These are phyloP conservation scores for Podila verticillata DNA, from an alignment of 192 early-diverging fungal species.

Conservation along the genomic window DNA sequence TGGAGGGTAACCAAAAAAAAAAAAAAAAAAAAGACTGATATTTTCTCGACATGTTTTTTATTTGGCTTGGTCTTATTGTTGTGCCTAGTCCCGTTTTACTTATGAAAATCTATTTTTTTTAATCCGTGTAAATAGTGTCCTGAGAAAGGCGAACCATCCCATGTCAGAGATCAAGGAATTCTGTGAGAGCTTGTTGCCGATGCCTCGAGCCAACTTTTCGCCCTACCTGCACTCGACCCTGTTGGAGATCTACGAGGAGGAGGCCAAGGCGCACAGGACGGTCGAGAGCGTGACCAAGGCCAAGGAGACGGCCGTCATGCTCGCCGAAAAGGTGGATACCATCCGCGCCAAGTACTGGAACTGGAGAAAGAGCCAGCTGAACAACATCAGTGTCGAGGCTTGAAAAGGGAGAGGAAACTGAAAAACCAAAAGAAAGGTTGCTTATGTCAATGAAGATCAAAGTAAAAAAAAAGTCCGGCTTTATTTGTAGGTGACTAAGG, in stretches of 20 bases:
- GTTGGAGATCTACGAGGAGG: conserved; percentile 58
- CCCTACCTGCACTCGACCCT: conserved; percentile 53
- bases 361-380: conserved; percentile 56
- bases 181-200: conserved; percentile 46
- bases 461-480: neutral
- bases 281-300: conserved; percentile 36
- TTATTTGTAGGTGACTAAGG: neutral
- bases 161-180: conserved; percentile 52
- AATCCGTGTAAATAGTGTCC: conserved; percentile 36
- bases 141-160: conserved; percentile 44
- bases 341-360: conserved; percentile 77
- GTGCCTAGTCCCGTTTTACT: neutral
- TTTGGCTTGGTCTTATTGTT: too few relatives aligned
- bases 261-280: conserved; percentile 32
- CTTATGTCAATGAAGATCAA: too few relatives aligned
- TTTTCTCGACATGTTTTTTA: too few relatives aligned
- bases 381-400: conserved; percentile 12
- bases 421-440: too few relatives aligned
- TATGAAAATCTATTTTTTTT: neutral
- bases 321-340: conserved; percentile 68
- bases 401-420: neutral
- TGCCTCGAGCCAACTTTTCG: conserved; percentile 32
- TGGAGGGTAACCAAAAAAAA: conserved; percentile 63
- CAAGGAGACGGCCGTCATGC: conserved; percentile 48
- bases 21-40: too few relatives aligned